Percentiles rank a stretch among this genome's conserved stretches.
Conservation (phyloP, 805 yeast genomes). For the Kurtzmaniella fragi region DNA sequence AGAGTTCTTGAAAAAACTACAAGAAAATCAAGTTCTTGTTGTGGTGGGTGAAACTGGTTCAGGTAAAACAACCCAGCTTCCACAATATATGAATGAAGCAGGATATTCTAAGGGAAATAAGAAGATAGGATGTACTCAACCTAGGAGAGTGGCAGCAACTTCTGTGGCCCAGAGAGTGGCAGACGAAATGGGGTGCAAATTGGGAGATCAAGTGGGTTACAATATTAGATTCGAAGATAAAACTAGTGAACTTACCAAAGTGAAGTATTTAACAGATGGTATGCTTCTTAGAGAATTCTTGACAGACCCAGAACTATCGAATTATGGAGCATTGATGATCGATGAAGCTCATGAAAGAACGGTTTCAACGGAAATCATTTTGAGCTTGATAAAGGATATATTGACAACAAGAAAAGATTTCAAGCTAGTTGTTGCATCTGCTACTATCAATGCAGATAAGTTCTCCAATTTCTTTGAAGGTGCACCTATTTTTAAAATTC, state of each 20-base stretch:
- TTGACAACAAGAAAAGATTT: constrained; percentile 60
- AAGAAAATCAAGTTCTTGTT: constrained; percentile 60
- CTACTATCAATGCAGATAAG: constrained; percentile 87
- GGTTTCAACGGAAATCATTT: constrained; percentile 76
- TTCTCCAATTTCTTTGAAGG: constrained; percentile 76
- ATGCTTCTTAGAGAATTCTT: constrained; percentile 83
- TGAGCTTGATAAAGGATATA: constrained; percentile 77
- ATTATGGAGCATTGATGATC: constrained; percentile 80
- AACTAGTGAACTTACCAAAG: constrained; percentile 56
- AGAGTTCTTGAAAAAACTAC: constrained; percentile 55
- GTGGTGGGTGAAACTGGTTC: constrained; percentile 90
- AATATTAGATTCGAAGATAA: constrained; percentile 82
- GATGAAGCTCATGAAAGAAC: constrained; percentile 99
- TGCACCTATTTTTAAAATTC: constrained; percentile 85
- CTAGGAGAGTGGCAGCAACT: constrained; percentile 92
- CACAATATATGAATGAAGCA: constrained; percentile 80
- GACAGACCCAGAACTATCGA: constrained; percentile 61
- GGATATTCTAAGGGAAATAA: constrained; percentile 58
- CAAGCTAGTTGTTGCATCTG: constrained; percentile 80
- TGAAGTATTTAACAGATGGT: constrained; percentile 96
- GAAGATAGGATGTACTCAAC: constrained; percentile 85
- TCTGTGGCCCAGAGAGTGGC: constrained; percentile 90
- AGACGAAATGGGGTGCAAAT: constrained; percentile 71
- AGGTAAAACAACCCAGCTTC: constrained; percentile 91
- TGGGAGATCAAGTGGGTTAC: constrained; percentile 91